Base-by-base conservation (phyloP, 108 stramenopile species). In the Bacterosira constricta region DNA sequence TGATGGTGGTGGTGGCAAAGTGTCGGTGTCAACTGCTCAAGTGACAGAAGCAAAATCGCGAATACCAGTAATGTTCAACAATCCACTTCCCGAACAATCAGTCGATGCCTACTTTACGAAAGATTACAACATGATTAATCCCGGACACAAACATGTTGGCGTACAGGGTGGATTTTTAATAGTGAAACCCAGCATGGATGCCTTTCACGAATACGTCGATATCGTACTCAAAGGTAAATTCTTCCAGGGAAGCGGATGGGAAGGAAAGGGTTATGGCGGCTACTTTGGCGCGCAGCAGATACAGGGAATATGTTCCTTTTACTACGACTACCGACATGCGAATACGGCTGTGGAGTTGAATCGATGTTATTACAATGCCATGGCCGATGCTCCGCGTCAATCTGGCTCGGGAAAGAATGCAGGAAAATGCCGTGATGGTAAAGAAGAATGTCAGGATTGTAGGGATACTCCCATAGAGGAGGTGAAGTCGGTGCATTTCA, bases 331-430 rank as follows among this genome's bases (percentile, higher is more conserved):
- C 35, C 36, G 80, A 17, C 81, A 87, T 46, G 87, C 86, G 2
- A 79, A 79, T 13, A 70, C 80, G 25, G 82, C 79, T 4, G 85
- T 90, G 6, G 92, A 91, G 68, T 69, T 93, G 68, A 90, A 90
- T 81, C 87, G 93, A 54, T 98, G 97, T 65, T 69, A 81, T 27
- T 96, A 91, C 77, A 98, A 98, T 76, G 82, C 87, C 67, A 97
- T 98, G 96, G 83, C 70, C n/a, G 94, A 96, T 54, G 81, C 87
- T 53, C 96, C 96, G 2, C 78, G 87, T 26, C 85, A 69, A 25
- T n/a, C n/a, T n/a, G n/a, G n/a, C n/a, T 69, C 63, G 42, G 47
- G 50, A n/a, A 61, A 75, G 17, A 53, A 41, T 20, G 29, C 18
- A 4, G 50, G 59, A 41, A 66, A 79, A 4, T 83, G 82, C 58